Base-by-base conservation (phyloP, 352 stramenopile genomes). In the Phytophthora rubi region DNA sequence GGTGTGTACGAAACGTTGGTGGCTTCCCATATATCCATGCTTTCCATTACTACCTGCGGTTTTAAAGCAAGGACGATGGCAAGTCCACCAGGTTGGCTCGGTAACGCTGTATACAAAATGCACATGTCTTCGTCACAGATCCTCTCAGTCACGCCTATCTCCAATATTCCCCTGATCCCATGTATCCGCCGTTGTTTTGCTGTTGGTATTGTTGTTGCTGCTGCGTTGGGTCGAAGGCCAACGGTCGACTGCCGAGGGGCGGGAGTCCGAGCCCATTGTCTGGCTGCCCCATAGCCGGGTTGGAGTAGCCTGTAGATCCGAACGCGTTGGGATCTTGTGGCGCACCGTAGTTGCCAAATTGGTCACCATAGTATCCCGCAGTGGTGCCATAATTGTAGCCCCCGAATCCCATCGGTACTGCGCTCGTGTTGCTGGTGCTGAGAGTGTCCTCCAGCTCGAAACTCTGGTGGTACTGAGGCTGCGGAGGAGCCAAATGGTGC, bases 21-120 rank as follows among this genome's bases (percentile, higher is more conserved):
- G 82, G 83, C n/a, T 92, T 94, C 62, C 80, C 85, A 32, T 92
- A 91, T 61, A 92, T 94, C 55, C 86, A 94, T 64, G 78, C 76
- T 10, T 94, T 91, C 65, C 80, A 94, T 60, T 78, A 94, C 69
- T 90, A 92, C 32, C 67, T 91, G 37, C 73, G 82, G 16, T 92
- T 90, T 54, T 92, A 79, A 70, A 21, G n/a, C 4, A 54, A 47
- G 6, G 18, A 33, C 37, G 16, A 68, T 53, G 54, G 48, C 53
- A 23, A 26, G 10, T 49, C 49, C 12, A 18, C 51, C 9, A 15
- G 15, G 61, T 58, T 44, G 57, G 65, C 7, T 42, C 10, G 30
- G n/a, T 4, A 60, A 53, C 59, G 62, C 23, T 53, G 39, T 15
- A 71, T 55, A 71, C 59, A 62, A 70, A 47, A 70, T 61, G 59